These are phyloP conservation scores for Fusarium robinianum DNA, from an alignment of 2,329 filamentous ascomycete genomes.

Conservation along the genomic window DNA sequence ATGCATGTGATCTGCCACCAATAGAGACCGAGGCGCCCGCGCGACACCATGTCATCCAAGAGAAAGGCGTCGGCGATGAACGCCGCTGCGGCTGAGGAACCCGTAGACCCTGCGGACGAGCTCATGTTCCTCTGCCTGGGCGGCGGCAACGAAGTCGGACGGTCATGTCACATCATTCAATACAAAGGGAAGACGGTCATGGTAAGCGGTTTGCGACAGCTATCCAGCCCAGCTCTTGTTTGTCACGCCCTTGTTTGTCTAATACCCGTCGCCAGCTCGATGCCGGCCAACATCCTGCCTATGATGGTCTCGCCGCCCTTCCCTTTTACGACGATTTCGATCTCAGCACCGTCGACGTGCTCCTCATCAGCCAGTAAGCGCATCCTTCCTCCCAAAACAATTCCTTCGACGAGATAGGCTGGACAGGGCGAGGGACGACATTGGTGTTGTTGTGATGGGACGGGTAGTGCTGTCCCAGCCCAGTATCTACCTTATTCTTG, in stretches of 20 bases:
- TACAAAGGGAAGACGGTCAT: constrained; percentile 99
- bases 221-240: neutral
- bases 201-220: constrained; percentile 56
- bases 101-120: constrained; percentile 90
- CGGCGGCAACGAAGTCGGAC: constrained; percentile 94
- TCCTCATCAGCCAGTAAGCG: constrained; percentile 98
- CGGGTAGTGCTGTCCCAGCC: constrained; percentile 18
- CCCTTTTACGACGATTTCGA: constrained; percentile 99
- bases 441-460: constrained; percentile 37
- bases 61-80: constrained; percentile 82
- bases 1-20: constrained; percentile 27
- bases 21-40: constrained; percentile 20
- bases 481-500: constrained; percentile 24
- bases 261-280: constrained; percentile 68
- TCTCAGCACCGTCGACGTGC: constrained; percentile 92
- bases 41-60: constrained; percentile 84
- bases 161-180: constrained; percentile 96
- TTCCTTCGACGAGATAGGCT: constrained; percentile 32
- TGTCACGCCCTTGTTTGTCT: constrained; percentile 24
- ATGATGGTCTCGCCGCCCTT: constrained; percentile 89
- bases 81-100: constrained; percentile 71
- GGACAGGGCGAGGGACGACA: constrained; percentile 38
- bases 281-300: constrained; percentile 94
- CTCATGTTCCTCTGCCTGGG: constrained; percentile 92
- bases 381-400: constrained; percentile 23